phyloP scores from a whole-genome alignment of 148 eudicot species.

The Nepenthes gracilis region DNA sequence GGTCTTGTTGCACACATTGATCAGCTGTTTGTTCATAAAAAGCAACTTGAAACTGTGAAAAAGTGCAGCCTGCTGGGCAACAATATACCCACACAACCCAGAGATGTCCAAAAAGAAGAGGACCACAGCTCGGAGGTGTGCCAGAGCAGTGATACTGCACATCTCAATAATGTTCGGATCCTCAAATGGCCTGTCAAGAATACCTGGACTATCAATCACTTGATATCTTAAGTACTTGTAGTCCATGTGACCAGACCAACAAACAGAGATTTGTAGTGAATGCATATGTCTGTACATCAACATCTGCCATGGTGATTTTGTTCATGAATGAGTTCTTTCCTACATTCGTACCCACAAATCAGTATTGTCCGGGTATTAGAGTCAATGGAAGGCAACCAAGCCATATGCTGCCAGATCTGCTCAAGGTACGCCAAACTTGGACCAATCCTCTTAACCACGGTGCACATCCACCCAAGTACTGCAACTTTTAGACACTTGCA shows the following conservation, averaged over 20 bases:
- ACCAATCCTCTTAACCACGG: constrained; percentile 64
- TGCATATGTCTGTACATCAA: constrained; percentile 95
- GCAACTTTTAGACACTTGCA: constrained; percentile 92
- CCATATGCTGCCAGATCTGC: constrained; percentile 93
- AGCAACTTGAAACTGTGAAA: constrained; percentile 85
- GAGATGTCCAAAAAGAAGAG: constrained; percentile 83
- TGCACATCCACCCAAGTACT: constrained; percentile 97
- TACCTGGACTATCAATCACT: constrained; percentile 92
- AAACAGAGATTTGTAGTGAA: constrained; percentile 90
- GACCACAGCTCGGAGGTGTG: constrained; percentile 85
- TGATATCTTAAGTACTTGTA: constrained; percentile 83
- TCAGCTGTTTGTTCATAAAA: constrained; percentile 80
- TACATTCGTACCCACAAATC: constrained; percentile 92
- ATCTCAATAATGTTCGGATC: constrained; percentile 93
- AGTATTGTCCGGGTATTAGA: constrained; percentile 81
- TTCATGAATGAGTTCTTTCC: constrained; percentile 95
- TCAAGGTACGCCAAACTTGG: constrained; percentile 95
- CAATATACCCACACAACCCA: constrained; percentile 80
- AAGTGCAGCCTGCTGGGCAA: constrained; percentile 81
- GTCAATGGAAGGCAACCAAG: constrained; percentile 88
- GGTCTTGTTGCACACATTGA: constrained; percentile 84
- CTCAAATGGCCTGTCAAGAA: constrained; percentile 86
- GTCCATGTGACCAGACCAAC: constrained; percentile 74
- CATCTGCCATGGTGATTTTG: constrained; percentile 91
- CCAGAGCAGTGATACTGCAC: constrained; percentile 95